Base-by-base conservation (phyloP, 2,329 filamentous ascomycete species). In the Paecilomyces sp. region DNA sequence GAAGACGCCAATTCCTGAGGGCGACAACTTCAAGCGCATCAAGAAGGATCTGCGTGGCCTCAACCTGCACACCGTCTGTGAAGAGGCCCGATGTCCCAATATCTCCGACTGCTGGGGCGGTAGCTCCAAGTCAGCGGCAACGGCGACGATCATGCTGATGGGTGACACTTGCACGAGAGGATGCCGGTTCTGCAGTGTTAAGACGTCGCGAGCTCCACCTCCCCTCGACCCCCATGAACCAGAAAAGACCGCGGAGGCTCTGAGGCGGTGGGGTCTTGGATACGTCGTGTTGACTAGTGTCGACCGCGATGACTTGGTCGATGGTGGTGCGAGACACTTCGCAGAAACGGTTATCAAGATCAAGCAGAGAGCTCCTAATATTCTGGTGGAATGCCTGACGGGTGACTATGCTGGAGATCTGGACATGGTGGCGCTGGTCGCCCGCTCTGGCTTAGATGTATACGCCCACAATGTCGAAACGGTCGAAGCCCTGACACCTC, bases 101-200 rank as follows among this genome's bases (percentile, higher is more conserved):
- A 96, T 99, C 62, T 92, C 89, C 64, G 93, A 97, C 74, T 99
- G 94, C 80, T 99, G 94, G 94, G 94, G 94, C 62, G 94, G 94
- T 34, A 86, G 83, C 71, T 86, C 89, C 74, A 96, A 96, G 80
- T 88, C 86, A 65, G 88, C 91, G 28, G 94, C 94, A 3, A 99
- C 94, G 33, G 94, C 94, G 2, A 99, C 94, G 11, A 97, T 99
- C 76, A 99, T 99, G 94, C 80, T 99, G 55, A 97, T 97, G 92
- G 94, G 94, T 64, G 94, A 99, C 75, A 97, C 93, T 8, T 99
- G 94, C 77, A 99, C 94, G 18, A 85, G 94, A 61, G 94, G 93
- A 18, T 99, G 94, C 77, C 86, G 94, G 57, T 99, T 99, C 81
- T 99, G 94, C 83, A 91, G 88, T 65, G 94, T 99, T 57, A 97